These are phyloP conservation scores for Talaromyces sp. DNA, from an alignment of 2,329 filamentous ascomycete species.

Conservation along the genomic window DNA sequence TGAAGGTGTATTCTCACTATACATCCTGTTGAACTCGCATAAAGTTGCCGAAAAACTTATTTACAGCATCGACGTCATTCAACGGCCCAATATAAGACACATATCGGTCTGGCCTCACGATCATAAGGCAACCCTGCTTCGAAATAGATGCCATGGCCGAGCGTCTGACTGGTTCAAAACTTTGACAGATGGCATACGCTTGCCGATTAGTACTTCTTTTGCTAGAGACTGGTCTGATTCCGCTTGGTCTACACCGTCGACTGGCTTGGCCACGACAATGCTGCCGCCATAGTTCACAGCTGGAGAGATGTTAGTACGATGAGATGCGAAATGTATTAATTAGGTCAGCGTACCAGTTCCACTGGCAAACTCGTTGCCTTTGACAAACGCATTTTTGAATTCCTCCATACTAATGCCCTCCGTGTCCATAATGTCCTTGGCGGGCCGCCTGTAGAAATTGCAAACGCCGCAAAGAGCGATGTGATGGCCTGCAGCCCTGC, in stretches of 20 bases:
- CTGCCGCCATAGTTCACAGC: slow-evolving; percentile 48
- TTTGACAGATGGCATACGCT: slow-evolving; percentile 41
- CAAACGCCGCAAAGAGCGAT: slow-evolving; percentile 48
- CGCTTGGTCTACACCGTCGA: slow-evolving; percentile 22
- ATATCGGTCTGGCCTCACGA: slow-evolving; percentile 64
- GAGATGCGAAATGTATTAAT: too few relatives aligned
- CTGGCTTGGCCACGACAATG: slow-evolving; percentile 40
- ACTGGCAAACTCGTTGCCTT: slow-evolving; percentile 55
- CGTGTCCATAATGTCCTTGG: slow-evolving; percentile 52
- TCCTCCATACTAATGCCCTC: slow-evolving; percentile 56
- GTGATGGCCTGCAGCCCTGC: slow-evolving; percentile 48
- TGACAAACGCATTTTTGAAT: slow-evolving; percentile 54
- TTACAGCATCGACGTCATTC: too few relatives aligned
- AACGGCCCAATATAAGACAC: slow-evolving; percentile 30
- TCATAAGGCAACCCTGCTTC: slow-evolving; percentile 53
- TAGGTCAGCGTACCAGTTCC: slow-evolving; percentile 43
- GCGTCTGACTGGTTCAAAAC: slow-evolving; percentile 45
- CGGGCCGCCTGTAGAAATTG: slow-evolving; percentile 30
- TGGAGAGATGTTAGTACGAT: too few relatives aligned
- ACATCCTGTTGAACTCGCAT: too few relatives aligned
- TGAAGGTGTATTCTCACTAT: too few relatives aligned
- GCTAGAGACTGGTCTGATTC: neutral
- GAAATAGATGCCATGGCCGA: slow-evolving; percentile 37
- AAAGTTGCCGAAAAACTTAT: too few relatives aligned
- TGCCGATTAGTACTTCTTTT: slow-evolving; percentile 24